Evolutionary conservation across 306 rosid species (phyloP).

Genomic region (Gillenia trifoliata): DNA sequence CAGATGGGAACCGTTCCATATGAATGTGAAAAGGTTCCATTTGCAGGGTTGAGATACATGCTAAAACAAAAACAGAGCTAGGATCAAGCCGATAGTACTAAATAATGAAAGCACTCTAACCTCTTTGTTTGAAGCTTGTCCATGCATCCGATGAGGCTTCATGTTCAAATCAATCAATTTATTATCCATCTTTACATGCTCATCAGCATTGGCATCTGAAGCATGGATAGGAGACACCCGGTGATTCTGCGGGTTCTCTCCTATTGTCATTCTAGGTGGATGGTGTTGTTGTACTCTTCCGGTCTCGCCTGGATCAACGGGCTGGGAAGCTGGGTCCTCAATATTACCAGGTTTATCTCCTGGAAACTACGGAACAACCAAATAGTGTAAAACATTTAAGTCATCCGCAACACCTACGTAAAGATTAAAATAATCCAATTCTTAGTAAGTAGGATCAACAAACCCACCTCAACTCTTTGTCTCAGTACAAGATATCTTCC

Average conservation of each 20-base stretch:
- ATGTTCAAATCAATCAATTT: conserved; percentile 90
- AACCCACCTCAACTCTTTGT: conserved; percentile 87
- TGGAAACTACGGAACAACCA: conserved; percentile 63
- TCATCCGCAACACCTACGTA: not conserved
- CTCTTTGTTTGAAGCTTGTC: conserved; percentile 83
- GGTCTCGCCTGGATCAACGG: conserved; percentile 44
- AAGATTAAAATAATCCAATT: not conserved
- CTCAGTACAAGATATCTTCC: conserved; percentile 86
- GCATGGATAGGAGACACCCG: conserved; percentile 36
- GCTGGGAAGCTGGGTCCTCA: conserved; percentile 40
- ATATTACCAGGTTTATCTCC: conserved; percentile 65
- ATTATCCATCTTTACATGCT: conserved; percentile 58
- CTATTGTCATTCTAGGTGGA: conserved; percentile 41
- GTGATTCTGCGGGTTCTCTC: conserved; percentile 65
- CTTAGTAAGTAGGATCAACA: conserved; percentile 18
- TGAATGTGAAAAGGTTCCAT: not conserved
- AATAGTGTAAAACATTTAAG: conserved; percentile 11
- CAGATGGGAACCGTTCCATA: not conserved
- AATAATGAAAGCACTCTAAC: conserved; percentile 24
- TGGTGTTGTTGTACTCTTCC: conserved; percentile 56
- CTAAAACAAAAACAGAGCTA: not conserved
- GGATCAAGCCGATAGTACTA: not conserved
- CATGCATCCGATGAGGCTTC: conserved; percentile 83
- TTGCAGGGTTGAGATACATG: not conserved
- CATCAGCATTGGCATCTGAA: conserved; percentile 52